Base-by-base conservation (phyloP, 139 green algal species). In the Coelastrella sp. region DNA sequence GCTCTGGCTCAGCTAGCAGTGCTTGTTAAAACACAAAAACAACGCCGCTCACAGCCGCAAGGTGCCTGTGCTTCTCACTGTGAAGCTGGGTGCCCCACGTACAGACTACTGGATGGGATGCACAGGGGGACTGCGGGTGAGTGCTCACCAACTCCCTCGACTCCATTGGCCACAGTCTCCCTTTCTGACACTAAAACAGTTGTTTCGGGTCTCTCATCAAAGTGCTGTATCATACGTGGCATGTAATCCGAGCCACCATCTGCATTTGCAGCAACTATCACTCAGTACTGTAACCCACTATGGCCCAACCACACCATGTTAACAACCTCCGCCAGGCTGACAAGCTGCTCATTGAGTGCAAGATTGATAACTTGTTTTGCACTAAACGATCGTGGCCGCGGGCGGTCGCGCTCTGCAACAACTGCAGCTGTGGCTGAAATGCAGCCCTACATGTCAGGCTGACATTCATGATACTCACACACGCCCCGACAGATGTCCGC, bases 231-330 rank as follows among this genome's bases (percentile, higher is more conserved):
- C n/a, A 89, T n/a, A 16, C 89, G 81, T 7, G 89, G 89, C 73
- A 92, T 78, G 61, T 89, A 89, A 56, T 92, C 89, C 7, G 57
- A 86, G 64, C 89, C 89, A 20, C 22, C 74, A 61, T 92, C 88
- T 91, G 80, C 65, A 68, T 10, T 61, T 74, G 65, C 83, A 32
- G 59, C 73, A 47, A 47, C 32, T 47, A 47, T 47, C 32, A 47
- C 32, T 47, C 32, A 47, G 32, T 47, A 47, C 32, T 47, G 32
- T 47, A 47, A 47, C 32, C 32, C 32, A 47, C 32, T 47, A 47
- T 47, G 32, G 32, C 32, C 32, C 32, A 47, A 47, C 32, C 32
- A 47, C 32, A 47, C 32, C 32, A 47, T 47, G 32, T 47, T 47
- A 47, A 47, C 32, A 47, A 47, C 32, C 32, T 47, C 32, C 32